Evolutionary conservation across 495 filamentous ascomycete genomes (phyloP).

Genomic region (Neurospora tetraspora): DNA sequence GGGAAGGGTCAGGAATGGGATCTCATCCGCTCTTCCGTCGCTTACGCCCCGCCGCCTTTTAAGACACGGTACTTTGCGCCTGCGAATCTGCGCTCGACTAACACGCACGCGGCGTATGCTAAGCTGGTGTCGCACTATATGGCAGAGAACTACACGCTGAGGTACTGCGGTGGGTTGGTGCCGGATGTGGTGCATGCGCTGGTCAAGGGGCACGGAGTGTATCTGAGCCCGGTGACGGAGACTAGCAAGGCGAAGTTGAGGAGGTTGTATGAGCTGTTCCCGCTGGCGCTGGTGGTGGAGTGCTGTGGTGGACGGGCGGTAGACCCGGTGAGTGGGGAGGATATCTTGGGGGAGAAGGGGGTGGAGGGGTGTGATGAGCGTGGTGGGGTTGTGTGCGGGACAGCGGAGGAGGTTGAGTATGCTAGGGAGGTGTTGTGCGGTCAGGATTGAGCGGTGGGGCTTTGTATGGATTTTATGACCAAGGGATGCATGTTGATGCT

Average conservation of each 20-base stretch:
- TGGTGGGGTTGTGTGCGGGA: constrained; percentile 40
- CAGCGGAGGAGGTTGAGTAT: constrained; percentile 32
- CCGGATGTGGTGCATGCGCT: constrained; percentile 43
- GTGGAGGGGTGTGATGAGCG: constrained; percentile 33
- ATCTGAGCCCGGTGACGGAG: constrained; percentile 37
- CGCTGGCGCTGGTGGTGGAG: constrained; percentile 41
- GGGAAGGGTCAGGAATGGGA: constrained; percentile 7
- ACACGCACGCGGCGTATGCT: constrained; percentile 32
- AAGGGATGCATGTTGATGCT: not conserved
- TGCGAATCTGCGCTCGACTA: constrained; percentile 41
- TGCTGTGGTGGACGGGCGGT: constrained; percentile 40
- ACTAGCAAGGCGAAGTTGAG: constrained; percentile 39
- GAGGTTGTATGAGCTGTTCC: constrained; percentile 39
- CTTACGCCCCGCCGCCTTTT: constrained; percentile 16
- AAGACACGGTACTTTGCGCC: constrained; percentile 41
- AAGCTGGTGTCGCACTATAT: constrained; percentile 31
- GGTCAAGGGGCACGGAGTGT: constrained; percentile 43
- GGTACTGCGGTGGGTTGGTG: constrained; percentile 43
- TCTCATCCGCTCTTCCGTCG: constrained; percentile 25
- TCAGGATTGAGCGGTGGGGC: not conserved
- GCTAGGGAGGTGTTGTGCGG: not conserved
- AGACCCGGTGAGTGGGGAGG: constrained; percentile 28
- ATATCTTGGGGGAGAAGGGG: constrained; percentile 23
- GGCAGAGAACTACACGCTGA: constrained; percentile 34
- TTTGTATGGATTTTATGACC: not conserved